Conservation (phyloP, 202 grass and related monocot genomes). For the Panicum virgatum region DNA sequence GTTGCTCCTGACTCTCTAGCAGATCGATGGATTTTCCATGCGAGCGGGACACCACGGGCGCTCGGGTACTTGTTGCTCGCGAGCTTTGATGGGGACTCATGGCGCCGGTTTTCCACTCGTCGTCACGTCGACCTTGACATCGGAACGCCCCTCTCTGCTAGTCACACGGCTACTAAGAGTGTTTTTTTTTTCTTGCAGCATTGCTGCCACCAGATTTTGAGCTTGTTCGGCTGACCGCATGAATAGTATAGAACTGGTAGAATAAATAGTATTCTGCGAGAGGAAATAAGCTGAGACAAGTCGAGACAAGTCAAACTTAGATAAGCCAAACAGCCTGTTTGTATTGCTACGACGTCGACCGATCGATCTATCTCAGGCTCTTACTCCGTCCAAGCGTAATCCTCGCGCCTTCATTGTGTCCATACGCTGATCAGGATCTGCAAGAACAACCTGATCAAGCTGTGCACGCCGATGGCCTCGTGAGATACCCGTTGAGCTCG, state of each 20-base stretch:
- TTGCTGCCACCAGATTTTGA: no score
- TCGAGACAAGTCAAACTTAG: no score
- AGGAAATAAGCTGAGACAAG: no score
- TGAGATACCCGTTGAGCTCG: neutral
- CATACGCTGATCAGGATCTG: neutral
- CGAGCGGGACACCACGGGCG: neutral
- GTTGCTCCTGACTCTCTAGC: no score
- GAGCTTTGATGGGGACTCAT: neutral
- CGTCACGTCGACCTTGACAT: constrained; percentile 29
- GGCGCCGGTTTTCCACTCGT: constrained; percentile 2
- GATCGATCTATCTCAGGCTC: neutral
- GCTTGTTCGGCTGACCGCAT: no score
- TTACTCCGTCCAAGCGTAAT: constrained; percentile 2
- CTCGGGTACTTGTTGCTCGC: neutral
- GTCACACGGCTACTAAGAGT: no score
- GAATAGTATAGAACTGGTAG: no score
- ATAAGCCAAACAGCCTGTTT: no score
- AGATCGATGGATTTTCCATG: neutral
- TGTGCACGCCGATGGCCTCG: no score
- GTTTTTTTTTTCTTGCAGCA: no score
- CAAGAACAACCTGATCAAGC: neutral
- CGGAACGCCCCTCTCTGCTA: neutral
- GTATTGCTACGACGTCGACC: neutral
- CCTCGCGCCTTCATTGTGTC: constrained; percentile 20
- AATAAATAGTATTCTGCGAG: no score